Base-by-base conservation (phyloP, 2,329 filamentous ascomycete genomes). In the Xylaria sp. region DNA sequence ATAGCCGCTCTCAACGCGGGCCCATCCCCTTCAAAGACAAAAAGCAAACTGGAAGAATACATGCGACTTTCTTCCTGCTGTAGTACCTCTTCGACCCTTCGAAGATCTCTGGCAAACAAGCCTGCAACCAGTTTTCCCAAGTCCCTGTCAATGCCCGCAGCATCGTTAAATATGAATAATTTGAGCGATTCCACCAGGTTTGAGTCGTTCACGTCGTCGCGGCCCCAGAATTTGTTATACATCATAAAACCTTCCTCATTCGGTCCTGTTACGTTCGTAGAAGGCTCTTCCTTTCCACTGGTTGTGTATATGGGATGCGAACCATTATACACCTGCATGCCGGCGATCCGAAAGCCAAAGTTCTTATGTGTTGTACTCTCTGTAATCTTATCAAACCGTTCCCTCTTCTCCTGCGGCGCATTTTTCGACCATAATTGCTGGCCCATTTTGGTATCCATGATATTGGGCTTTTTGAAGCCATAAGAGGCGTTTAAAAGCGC, bases 371-470 rank as follows among this genome's bases (percentile, higher is more conserved):
- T 90, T 3, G 88, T 90, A 73, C 84, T 81, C 31, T 79, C 77
- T 36, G 83, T 82, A 65, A 90, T 87, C 75, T 87, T 83, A 71
- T 89, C 84, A 73, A 90, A 89, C 33, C 87, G 84, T 39, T 79
- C 75, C 73, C 86, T 85, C 80, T 90, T 90, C 73, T 88, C 82
- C 29, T 78, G 72, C 0, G 86, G 84, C 27, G 88, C 88, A 69
- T 89, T 84, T 66, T 97, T 92, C 15, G 92, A 95, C 91, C 94
- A 98, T 5, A 99, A 82, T 36, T 92, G 87, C 56, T 89, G 86
- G 49, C 96, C 96, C 22, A 99, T 87, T 81, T 99, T 99, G 71
- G 97, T 87, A 76, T 99, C 96, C 65, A 99, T 83, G 7, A 99
- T 93, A 73, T 97, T 98, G 6, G 96, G 93, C 65, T 88, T 87